phyloP scores from a whole-genome alignment of 2,329 filamentous ascomycete species.

The Cordyceps fumosorosea region DNA sequence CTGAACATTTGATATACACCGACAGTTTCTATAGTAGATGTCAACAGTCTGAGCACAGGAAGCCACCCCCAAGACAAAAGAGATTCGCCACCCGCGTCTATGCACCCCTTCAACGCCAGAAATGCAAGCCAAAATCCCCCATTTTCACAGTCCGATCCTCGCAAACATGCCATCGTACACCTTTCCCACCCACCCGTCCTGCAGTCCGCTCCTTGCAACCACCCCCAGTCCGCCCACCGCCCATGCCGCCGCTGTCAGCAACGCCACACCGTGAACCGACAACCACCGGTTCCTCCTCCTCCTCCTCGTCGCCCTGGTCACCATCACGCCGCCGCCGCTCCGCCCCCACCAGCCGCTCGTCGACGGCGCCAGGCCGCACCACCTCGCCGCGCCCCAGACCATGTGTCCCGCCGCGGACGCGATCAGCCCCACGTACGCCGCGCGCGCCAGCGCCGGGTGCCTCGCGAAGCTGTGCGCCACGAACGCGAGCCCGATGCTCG shows the following conservation, averaged over 20 bases:
- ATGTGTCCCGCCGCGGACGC: constrained; percentile 66
- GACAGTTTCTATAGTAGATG: too few species aligned
- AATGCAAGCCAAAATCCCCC: background rate
- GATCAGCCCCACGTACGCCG: constrained; percentile 64
- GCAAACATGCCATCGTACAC: constrained; percentile 65
- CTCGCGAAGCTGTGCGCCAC: constrained; percentile 78
- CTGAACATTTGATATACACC: too few species aligned
- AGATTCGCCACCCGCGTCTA: background rate
- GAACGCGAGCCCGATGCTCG: constrained; percentile 77
- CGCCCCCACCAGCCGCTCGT: constrained; percentile 39
- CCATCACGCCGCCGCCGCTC: constrained; percentile 35
- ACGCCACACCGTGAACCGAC: constrained; percentile 59
- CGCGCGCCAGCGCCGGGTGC: constrained; percentile 58
- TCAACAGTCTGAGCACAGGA: too few species aligned
- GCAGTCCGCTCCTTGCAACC: constrained; percentile 63
- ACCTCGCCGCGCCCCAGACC: constrained; percentile 79
- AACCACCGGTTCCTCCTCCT: constrained; percentile 62
- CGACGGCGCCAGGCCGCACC: constrained; percentile 60
- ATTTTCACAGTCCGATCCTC: constrained; percentile 22
- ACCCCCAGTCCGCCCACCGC: constrained; percentile 73
- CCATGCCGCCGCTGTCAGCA: constrained; percentile 61
- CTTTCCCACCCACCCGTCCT: constrained; percentile 71
- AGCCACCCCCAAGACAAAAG: background rate
- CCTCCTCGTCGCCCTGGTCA: constrained; percentile 46
- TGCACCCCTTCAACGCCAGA: background rate